Evolutionary conservation across 164 flowering plant genomes (phyloP).

Genomic region (Umbellularia californica): DNA sequence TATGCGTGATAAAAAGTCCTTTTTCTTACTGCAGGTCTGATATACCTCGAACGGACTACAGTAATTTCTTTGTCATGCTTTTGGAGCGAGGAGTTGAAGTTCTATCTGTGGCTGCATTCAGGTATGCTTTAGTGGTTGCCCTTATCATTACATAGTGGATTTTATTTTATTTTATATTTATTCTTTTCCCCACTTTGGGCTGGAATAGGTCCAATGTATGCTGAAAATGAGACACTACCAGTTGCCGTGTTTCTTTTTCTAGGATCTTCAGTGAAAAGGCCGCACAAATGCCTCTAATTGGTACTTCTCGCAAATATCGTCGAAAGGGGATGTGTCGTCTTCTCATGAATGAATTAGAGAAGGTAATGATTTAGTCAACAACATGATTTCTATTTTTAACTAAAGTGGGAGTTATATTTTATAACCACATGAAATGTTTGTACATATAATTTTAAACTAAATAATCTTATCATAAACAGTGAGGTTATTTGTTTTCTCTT

Average conservation of each 20-base stretch:
- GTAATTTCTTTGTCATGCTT: conserved; percentile 68
- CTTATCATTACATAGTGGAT: neutral
- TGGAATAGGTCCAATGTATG: too few species aligned
- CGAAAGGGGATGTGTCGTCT: conserved; percentile 81
- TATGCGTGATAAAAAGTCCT: too few species aligned
- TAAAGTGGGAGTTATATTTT: too few species aligned
- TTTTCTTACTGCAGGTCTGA: conserved; percentile 58
- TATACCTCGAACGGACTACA: conserved; percentile 60
- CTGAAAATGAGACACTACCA: too few species aligned
- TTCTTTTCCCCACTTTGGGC: neutral
- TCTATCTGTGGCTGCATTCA: conserved; percentile 61
- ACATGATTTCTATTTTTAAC: too few species aligned
- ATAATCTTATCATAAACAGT: too few species aligned
- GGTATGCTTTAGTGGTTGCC: conserved; percentile 25
- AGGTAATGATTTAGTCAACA: conserved; percentile 4
- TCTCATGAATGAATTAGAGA: conserved; percentile 67
- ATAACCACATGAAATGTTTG: too few species aligned
- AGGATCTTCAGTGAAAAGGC: conserved; percentile 72
- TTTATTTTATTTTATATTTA: neutral
- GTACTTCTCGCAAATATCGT: conserved; percentile 69
- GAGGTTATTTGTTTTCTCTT: too few species aligned
- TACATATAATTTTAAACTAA: too few species aligned
- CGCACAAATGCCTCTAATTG: conserved; percentile 90
- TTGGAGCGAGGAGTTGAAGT: conserved; percentile 74
- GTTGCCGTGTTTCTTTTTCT: conserved; percentile 3